Evolutionary conservation across 2,329 filamentous ascomycete species (phyloP).

Genomic region (Remersonia thermophila): DNA sequence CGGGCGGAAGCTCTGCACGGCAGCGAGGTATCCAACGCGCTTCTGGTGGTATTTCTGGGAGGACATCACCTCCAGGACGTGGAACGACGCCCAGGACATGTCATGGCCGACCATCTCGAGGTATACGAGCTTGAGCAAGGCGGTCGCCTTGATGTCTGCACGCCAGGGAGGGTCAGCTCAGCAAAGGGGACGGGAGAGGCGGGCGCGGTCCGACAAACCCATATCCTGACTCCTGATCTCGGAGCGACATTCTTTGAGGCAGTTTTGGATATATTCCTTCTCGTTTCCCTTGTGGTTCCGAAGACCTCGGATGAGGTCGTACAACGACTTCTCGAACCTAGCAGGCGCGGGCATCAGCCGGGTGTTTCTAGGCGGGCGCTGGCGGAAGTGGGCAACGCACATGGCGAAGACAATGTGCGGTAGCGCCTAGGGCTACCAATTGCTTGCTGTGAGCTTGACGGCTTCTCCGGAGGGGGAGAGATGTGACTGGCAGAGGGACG

Average conservation of each 20-base stretch:
- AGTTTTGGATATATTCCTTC: constrained; percentile 87
- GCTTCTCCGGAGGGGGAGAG: background rate
- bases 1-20: constrained; percentile 87
- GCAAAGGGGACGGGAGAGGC: background rate
- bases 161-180: constrained; percentile 13
- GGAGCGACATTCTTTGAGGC: constrained; percentile 84
- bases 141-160: constrained; percentile 85
- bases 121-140: constrained; percentile 89
- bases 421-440: background rate
- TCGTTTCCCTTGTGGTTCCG: constrained; percentile 93
- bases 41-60: constrained; percentile 91
- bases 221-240: constrained; percentile 92
- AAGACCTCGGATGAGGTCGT: constrained; percentile 94
- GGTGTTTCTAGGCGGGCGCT: background rate
- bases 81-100: constrained; percentile 99
- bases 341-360: constrained; percentile 17
- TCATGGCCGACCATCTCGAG: constrained; percentile 98
- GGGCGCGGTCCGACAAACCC: constrained; percentile 45
- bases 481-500: background rate
- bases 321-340: constrained; percentile 98
- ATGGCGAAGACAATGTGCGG: constrained; percentile 11
- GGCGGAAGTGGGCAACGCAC: constrained; percentile 10
- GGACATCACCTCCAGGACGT: constrained; percentile 98
- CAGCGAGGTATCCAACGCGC: constrained; percentile 84
- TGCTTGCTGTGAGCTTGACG: background rate